Evolutionary conservation across 176 grass and related monocot genomes (phyloP).

Genomic region (Carex myosuroides): DNA sequence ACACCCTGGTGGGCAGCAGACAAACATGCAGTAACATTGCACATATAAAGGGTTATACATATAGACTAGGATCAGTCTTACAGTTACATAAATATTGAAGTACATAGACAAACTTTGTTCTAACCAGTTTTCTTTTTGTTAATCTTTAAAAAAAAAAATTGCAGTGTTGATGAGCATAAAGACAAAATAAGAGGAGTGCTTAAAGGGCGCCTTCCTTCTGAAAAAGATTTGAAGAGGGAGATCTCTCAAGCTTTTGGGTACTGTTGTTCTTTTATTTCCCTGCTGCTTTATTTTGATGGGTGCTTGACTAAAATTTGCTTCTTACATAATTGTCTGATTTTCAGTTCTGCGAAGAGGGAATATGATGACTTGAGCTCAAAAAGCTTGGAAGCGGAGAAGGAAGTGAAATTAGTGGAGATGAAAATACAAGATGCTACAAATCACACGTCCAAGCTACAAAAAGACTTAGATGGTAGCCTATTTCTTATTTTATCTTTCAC

Average conservation of each 20-base stretch:
- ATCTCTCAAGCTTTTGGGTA: conserved; percentile 64
- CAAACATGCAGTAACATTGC: not conserved
- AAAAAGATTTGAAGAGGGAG: conserved; percentile 64
- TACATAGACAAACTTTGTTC: not conserved
- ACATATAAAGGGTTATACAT: not conserved
- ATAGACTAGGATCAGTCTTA: not conserved
- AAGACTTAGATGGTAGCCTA: conserved; percentile 80
- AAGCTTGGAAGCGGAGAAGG: conserved; percentile 71
- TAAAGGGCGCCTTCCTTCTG: conserved; percentile 45
- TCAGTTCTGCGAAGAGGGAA: conserved; percentile 66
- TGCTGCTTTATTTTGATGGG: conserved; percentile 9
- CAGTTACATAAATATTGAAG: not conserved
- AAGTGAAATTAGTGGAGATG: conserved; percentile 65
- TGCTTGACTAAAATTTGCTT: not conserved
- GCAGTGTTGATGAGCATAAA: conserved; percentile 62
- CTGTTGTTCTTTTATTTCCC: conserved; percentile 8
- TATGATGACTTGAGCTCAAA: conserved; percentile 79
- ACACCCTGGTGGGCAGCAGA: not conserved
- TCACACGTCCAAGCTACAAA: conserved; percentile 61
- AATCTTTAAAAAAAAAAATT: conserved; percentile 10
- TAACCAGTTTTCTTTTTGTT: not conserved
- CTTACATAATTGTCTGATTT: conserved; percentile 13
- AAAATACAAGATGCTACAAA: conserved; percentile 63
- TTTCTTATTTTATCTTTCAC: conserved; percentile 4
- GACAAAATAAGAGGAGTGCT: conserved; percentile 66